phyloP scores from a whole-genome alignment of 164 flowering plant genomes.

The Magnolia officinalis region DNA sequence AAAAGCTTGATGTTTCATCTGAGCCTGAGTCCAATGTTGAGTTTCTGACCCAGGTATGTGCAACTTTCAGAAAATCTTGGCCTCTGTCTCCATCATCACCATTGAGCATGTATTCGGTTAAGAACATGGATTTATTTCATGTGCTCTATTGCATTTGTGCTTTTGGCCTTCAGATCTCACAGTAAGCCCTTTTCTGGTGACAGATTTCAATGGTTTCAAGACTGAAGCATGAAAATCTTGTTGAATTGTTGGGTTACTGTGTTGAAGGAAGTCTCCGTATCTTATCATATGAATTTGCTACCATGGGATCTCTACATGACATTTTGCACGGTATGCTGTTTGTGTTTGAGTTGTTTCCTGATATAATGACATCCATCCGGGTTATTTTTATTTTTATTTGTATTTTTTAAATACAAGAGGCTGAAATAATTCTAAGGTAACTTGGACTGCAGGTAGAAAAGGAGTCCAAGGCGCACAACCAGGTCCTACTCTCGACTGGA shows the following conservation, averaged over 20 bases:
- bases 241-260: slow-evolving; percentile 20
- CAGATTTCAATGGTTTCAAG: slow-evolving; percentile 18
- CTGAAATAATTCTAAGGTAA: neutral
- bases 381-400: too few species aligned
- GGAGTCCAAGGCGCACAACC: slow-evolving; percentile 57
- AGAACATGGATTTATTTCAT: neutral
- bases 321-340: slow-evolving; percentile 17
- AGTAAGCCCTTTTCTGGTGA: neutral
- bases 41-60: slow-evolving; percentile 12
- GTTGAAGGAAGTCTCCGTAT: slow-evolving; percentile 15
- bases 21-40: slow-evolving; percentile 9
- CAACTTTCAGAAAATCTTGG: neutral
- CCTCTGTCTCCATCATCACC: neutral
- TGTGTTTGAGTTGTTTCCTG: neutral
- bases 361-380: neutral
- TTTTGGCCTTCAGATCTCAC: neutral
- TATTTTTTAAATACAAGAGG: neutral
- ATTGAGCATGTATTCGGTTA: neutral
- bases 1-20: slow-evolving; percentile 15
- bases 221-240: slow-evolving; percentile 18
- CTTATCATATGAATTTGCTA: slow-evolving; percentile 19
- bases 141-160: neutral
- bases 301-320: slow-evolving; percentile 22
- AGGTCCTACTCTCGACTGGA: slow-evolving; percentile 52
- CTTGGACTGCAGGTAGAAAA: slow-evolving; percentile 36